Percentiles rank a stretch among this genome's conserved stretches.
Conservation (phyloP, 2,329 filamentous ascomycete species). For the Fusarium pseudonygamai region DNA sequence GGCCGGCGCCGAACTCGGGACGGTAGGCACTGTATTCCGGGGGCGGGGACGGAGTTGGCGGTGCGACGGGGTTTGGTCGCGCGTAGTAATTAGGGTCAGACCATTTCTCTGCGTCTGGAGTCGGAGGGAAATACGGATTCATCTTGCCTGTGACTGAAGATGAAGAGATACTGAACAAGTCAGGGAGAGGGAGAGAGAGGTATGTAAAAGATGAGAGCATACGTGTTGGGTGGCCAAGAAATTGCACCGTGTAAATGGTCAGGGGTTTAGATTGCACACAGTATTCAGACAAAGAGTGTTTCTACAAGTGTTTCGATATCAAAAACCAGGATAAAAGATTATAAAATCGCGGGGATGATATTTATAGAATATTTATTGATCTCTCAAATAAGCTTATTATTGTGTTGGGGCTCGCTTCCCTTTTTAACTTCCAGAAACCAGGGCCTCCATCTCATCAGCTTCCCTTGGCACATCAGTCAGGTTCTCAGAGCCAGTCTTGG, state of each 20-base stretch:
- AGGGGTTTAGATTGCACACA: conserved; percentile 22
- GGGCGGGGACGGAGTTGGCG: conserved; percentile 23
- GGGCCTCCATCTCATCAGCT: conserved; percentile 66
- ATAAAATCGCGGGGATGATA: conserved; percentile 1
- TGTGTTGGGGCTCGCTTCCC: not conserved
- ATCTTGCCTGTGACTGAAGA: not conserved
- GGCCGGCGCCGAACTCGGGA: conserved; percentile 6
- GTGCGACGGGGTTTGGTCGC: conserved; percentile 24
- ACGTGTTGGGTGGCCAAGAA: conserved; percentile 32
- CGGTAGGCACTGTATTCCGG: conserved; percentile 26
- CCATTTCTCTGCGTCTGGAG: conserved; percentile 17
- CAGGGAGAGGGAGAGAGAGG: conserved; percentile 14
- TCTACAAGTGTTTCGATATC: not conserved
- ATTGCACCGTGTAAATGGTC: conserved; percentile 33
- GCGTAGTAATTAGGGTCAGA: conserved; percentile 19
- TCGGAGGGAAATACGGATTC: conserved; percentile 7
- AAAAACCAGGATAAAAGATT: not conserved
- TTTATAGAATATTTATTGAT: conserved; percentile 3
- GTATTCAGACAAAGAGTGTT: conserved; percentile 14
- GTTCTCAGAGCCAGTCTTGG: conserved; percentile 74
- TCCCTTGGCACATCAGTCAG: conserved; percentile 78
- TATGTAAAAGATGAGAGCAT: not conserved
- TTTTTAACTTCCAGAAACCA: conserved; percentile 37
- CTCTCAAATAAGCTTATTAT: not conserved
- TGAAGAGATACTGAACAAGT: not conserved